Conservation (phyloP, 345 rosid species). For the Lepidium aucheri region DNA sequence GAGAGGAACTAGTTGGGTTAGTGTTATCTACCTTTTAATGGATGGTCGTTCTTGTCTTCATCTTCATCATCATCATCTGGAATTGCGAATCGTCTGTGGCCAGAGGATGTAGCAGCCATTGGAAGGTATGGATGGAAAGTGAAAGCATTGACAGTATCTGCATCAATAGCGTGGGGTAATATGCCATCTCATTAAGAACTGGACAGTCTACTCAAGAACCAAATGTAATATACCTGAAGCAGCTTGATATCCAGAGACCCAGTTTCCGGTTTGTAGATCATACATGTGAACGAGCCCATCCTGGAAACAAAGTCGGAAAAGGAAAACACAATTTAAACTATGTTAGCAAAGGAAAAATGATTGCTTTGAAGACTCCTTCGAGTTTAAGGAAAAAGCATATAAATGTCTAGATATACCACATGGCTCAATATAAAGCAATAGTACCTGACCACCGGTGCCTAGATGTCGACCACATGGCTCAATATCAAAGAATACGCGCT, state of each 20-base stretch:
- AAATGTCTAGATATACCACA: slow-evolving; percentile 59
- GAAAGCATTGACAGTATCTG: slow-evolving; percentile 85
- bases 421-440: slow-evolving; percentile 46
- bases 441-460: slow-evolving; percentile 93
- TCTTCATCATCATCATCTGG: slow-evolving; percentile 48
- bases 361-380: background rate
- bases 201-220: background rate
- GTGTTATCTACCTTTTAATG: slow-evolving; percentile 38
- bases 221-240: slow-evolving; percentile 51
- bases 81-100: slow-evolving; percentile 66
- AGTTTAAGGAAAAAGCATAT: background rate
- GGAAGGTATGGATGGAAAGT: slow-evolving; percentile 88
- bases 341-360: background rate
- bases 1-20: background rate
- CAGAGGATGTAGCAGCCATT: slow-evolving; percentile 91
- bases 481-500: slow-evolving; percentile 80
- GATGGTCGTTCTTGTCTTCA: slow-evolving; percentile 28
- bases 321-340: background rate
- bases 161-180: background rate
- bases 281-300: slow-evolving; percentile 93
- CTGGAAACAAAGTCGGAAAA: slow-evolving; percentile 22
- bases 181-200: background rate
- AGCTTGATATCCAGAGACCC: slow-evolving; percentile 85
- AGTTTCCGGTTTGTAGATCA: slow-evolving; percentile 83
- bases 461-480: slow-evolving; percentile 76